Evolutionary conservation across 1,284 basidiomycete genomes (phyloP).

Genomic region (Laetiporus sulphureus): DNA sequence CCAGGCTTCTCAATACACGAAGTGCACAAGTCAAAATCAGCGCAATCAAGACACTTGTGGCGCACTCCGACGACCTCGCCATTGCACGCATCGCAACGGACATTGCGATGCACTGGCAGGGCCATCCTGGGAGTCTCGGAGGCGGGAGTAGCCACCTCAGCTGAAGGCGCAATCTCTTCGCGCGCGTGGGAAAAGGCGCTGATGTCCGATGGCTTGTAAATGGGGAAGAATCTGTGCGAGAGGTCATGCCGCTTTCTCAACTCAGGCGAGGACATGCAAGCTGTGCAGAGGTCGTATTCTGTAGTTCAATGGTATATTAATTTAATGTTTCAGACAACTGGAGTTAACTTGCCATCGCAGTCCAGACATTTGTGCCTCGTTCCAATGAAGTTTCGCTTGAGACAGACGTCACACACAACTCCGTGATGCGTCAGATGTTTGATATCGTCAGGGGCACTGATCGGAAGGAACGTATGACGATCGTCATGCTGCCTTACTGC

Average conservation of each 20-base stretch:
- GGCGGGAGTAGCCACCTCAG: no score
- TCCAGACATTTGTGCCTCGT: constrained; percentile 51
- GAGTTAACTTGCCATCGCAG: constrained; percentile 35
- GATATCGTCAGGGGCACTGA: constrained; percentile 51
- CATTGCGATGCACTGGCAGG: constrained; percentile 32
- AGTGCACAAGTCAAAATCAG: constrained; percentile 70
- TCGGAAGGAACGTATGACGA: constrained; percentile 58
- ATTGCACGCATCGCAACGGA: constrained; percentile 60
- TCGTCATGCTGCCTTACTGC: constrained; percentile 10
- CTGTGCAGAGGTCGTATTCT: constrained; percentile 67
- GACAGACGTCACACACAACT: constrained; percentile 59
- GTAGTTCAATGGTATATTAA: not conserved
- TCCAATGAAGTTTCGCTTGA: constrained; percentile 47
- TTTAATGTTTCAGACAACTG: no score
- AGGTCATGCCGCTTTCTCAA: constrained; percentile 9
- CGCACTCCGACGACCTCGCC: constrained; percentile 51
- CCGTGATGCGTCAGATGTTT: constrained; percentile 12
- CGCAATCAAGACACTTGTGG: constrained; percentile 72
- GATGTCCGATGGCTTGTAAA: constrained; percentile 6
- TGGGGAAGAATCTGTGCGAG: constrained; percentile 10
- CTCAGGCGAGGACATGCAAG: constrained; percentile 49
- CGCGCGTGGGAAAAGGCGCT: not conserved
- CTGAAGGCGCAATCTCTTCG: no score
- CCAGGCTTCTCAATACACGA: constrained; percentile 44
- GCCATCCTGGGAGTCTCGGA: no score